These are phyloP conservation scores for Pterulicium gracile DNA, from an alignment of 1,284 basidiomycete genomes.

Conservation along the genomic window DNA sequence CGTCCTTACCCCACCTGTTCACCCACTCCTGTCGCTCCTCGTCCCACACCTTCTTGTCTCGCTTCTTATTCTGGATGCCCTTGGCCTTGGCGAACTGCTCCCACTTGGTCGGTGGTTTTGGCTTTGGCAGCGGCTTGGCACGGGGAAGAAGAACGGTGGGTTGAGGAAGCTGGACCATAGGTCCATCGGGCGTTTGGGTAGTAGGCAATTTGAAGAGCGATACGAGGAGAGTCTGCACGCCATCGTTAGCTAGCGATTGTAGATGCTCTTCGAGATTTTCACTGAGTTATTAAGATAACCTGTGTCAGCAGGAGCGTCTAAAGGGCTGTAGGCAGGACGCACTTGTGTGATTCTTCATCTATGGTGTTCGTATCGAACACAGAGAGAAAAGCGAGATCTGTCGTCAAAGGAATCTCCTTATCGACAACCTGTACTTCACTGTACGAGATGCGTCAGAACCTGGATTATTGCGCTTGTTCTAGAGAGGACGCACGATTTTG, in stretches of 20 bases:
- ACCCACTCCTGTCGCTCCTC: slow-evolving; percentile 94
- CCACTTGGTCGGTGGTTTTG: slow-evolving; percentile 94
- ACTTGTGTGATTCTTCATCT: slow-evolving; percentile 74
- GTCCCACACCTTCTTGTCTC: slow-evolving; percentile 86
- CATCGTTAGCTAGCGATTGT: slow-evolving; percentile 73
- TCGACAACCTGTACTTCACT: slow-evolving; percentile 64
- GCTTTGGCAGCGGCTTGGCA: slow-evolving; percentile 87
- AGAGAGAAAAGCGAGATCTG: slow-evolving; percentile 78
- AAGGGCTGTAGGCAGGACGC: slow-evolving; percentile 15
- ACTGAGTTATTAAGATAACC: slow-evolving; percentile 24
- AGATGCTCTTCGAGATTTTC: slow-evolving; percentile 76
- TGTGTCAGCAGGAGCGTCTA: background rate
- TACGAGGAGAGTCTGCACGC: slow-evolving; percentile 75
- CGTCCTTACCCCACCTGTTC: slow-evolving; percentile 83
- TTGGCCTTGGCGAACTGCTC: slow-evolving; percentile 91
- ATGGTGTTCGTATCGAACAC: slow-evolving; percentile 85
- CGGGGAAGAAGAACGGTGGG: slow-evolving; percentile 75
- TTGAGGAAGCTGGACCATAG: slow-evolving; percentile 73
- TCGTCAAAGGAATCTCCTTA: slow-evolving; percentile 71
- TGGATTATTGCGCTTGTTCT: slow-evolving; percentile 5
- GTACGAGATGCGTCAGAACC: slow-evolving; percentile 7
- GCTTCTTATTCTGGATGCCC: slow-evolving; percentile 79
- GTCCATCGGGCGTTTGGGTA: slow-evolving; percentile 69
- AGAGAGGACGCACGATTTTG: slow-evolving; percentile 43
- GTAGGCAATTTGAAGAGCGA: slow-evolving; percentile 80